A percentile compares a stretch with the other conserved stretches of the same genome.
Evolutionary conservation across 805 yeast genomes (phyloP).

Genomic region (Ascoidea rubescens): DNA sequence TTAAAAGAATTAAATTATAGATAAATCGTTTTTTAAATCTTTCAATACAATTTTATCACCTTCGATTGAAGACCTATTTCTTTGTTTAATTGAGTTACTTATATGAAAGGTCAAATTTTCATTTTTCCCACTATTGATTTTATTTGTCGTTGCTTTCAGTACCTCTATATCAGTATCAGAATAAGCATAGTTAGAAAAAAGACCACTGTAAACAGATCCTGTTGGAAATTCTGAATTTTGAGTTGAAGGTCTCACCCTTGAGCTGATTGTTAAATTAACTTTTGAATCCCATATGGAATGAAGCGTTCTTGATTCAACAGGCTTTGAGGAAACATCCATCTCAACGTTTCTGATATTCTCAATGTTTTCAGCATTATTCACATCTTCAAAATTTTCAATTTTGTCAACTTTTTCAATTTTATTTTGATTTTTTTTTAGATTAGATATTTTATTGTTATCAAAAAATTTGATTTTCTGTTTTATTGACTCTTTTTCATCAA

Average conservation of each 20-base stretch:
- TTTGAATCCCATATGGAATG: too few relatives aligned
- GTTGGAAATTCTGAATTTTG: constrained; percentile 1
- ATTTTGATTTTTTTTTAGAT: too few relatives aligned
- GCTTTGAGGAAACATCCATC: too few relatives aligned
- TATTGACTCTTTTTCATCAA: too few relatives aligned
- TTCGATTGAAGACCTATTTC: too few relatives aligned
- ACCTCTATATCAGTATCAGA: constrained; percentile 10
- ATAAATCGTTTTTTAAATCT: too few relatives aligned
- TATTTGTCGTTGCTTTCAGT: background rate
- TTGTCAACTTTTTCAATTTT: too few relatives aligned
- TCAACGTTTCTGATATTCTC: background rate
- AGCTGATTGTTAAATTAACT: too few relatives aligned
- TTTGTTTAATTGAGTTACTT: background rate
- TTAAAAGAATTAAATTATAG: too few relatives aligned
- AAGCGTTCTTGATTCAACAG: too few relatives aligned
- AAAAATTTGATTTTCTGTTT: too few relatives aligned
- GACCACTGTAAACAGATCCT: constrained; percentile 11
- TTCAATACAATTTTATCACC: background rate
- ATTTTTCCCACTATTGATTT: background rate
- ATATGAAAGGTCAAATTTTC: background rate
- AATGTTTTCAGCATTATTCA: background rate
- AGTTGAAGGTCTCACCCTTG: constrained; percentile 2
- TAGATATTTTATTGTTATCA: too few relatives aligned
- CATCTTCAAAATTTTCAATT: background rate
- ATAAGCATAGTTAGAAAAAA: constrained; percentile 13